These are phyloP conservation scores for Naganishia vishniacii DNA, from an alignment of 768 basidiomycete species.

Conservation along the genomic window DNA sequence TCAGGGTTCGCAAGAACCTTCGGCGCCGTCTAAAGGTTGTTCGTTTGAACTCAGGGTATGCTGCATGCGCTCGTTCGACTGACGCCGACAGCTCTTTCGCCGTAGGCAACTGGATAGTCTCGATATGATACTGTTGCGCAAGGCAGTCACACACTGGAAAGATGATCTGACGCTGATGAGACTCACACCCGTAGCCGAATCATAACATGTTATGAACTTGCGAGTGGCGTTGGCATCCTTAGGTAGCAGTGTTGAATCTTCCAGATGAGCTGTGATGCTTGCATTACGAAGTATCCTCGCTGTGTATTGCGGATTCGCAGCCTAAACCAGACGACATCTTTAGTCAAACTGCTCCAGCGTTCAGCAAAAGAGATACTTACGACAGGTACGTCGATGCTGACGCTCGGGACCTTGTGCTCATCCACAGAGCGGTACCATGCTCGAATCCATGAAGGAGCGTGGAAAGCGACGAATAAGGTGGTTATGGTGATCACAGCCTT, in stretches of 20 bases:
- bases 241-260: conserved; percentile 16
- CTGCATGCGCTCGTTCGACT: conserved; percentile 60
- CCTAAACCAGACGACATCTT: not conserved
- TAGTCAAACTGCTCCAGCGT: not conserved
- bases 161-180: not conserved
- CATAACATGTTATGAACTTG: conserved; percentile 81
- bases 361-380: not conserved
- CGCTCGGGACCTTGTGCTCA: not conserved
- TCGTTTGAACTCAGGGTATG: conserved; percentile 67
- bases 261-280: conserved; percentile 18
- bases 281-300: conserved; percentile 3
- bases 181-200: conserved; percentile 70
- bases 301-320: not conserved
- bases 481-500: not conserved
- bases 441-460: conserved; percentile 6
- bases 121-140: conserved; percentile 58
- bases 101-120: conserved; percentile 69
- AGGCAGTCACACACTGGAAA: not conserved
- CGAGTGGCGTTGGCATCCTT: conserved; percentile 22
- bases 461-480: conserved; percentile 9
- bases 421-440: not conserved
- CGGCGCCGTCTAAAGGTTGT: conserved; percentile 73
- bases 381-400: not conserved
- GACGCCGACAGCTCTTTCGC: conserved; percentile 66
- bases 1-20: conserved; percentile 74